Conservation (phyloP, 2,329 filamentous ascomycete genomes). For the Trichoderma endophyticum region DNA sequence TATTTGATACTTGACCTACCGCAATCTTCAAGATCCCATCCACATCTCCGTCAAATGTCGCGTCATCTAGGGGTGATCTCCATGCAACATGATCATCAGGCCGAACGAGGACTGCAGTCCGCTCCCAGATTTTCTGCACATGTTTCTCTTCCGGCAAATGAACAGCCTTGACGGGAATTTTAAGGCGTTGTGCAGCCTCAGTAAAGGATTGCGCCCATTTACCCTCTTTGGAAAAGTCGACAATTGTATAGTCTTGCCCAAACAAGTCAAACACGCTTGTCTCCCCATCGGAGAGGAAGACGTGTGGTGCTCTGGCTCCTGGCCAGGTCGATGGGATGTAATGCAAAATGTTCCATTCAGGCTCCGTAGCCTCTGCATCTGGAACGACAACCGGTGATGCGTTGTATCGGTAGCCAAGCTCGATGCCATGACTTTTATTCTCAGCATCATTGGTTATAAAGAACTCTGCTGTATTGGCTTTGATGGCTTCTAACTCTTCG, state of each 20-base stretch:
- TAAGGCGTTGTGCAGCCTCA: not conserved
- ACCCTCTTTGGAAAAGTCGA: not conserved
- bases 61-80: not conserved
- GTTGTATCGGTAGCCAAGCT: slow-evolving; percentile 29
- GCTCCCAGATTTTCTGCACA: not conserved
- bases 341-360: not conserved
- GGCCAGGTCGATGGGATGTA: slow-evolving; percentile 9
- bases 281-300: not conserved
- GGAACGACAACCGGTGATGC: not conserved
- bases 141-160: not conserved
- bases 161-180: not conserved
- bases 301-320: not conserved
- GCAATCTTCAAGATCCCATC: not conserved
- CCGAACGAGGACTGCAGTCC: not conserved
- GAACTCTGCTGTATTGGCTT: not conserved
- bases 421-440: slow-evolving; percentile 29
- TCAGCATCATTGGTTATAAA: slow-evolving; percentile 24
- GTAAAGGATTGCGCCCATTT: not conserved
- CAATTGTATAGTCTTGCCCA: not conserved
- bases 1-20: not conserved
- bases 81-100: not conserved
- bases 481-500: not conserved
- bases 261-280: slow-evolving; percentile 14
- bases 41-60: not conserved
- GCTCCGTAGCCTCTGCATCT: not conserved